Evolutionary conservation across 2,329 filamentous ascomycete species (phyloP).

Genomic region (Apiospora hydei): DNA sequence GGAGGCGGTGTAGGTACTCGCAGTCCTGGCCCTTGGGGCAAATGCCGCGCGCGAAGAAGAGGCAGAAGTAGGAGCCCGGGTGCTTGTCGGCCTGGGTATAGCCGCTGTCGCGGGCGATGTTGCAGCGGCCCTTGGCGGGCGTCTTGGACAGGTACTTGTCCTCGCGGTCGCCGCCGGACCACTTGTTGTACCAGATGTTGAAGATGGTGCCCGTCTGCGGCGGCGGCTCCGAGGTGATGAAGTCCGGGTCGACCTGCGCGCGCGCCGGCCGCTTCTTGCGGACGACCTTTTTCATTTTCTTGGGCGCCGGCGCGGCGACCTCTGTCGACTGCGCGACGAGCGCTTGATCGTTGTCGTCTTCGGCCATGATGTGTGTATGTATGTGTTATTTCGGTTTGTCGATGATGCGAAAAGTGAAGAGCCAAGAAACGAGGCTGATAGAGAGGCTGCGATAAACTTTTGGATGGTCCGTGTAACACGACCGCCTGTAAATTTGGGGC

Average conservation of each 20-base stretch:
- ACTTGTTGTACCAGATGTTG: conserved; percentile 99
- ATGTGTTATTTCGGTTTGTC: not conserved
- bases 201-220: conserved; percentile 94
- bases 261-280: conserved; percentile 87
- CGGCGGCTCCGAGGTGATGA: conserved; percentile 82
- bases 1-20: conserved; percentile 90
- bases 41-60: conserved; percentile 85
- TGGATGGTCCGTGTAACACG: conserved; percentile 9
- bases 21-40: conserved; percentile 92
- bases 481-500: not conserved
- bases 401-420: conserved; percentile 13
- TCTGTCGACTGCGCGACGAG: conserved; percentile 45
- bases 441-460: conserved; percentile 16
- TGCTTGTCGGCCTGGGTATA: conserved; percentile 82
- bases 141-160: conserved; percentile 88
- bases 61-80: conserved; percentile 86
- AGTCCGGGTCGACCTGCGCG: conserved; percentile 86
- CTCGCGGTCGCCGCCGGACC: conserved; percentile 93
- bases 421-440: not conserved
- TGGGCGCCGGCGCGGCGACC: conserved; percentile 55
- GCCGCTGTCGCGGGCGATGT: conserved; percentile 79
- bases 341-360: conserved; percentile 37
- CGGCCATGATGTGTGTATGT: conserved; percentile 11
- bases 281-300: conserved; percentile 89
- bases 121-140: conserved; percentile 84